phyloP scores from a whole-genome alignment of 2,329 filamentous ascomycete genomes.

The Paecilomyces sp. region DNA sequence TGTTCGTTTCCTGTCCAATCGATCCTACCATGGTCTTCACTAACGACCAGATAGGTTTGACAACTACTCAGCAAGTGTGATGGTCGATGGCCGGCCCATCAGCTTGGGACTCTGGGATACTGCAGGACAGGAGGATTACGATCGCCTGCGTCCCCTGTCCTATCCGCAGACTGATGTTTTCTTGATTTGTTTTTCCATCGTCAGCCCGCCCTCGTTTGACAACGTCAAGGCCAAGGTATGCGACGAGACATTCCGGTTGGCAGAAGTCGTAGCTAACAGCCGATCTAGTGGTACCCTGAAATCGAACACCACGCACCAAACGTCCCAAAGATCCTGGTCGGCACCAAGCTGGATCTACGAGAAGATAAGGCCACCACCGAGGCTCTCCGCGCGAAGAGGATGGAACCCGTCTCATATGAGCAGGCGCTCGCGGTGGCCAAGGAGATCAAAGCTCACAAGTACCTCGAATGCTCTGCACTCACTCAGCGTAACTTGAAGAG shows the following conservation, averaged over 20 bases:
- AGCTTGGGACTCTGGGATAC: constrained; percentile 98
- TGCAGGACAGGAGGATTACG: constrained; percentile 97
- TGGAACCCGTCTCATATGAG: constrained; percentile 95
- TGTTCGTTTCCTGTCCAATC: constrained; percentile 39
- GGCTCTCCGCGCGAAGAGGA: constrained; percentile 79
- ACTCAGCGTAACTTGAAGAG: constrained; percentile 97
- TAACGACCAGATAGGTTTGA: constrained; percentile 62
- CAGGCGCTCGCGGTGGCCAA: constrained; percentile 82
- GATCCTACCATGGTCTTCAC: constrained; percentile 6
- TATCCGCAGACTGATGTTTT: constrained; percentile 99
- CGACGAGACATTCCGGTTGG: background rate
- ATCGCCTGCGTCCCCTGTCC: constrained; percentile 85
- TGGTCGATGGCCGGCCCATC: constrained; percentile 97
- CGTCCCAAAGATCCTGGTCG: constrained; percentile 93
- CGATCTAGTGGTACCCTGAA: constrained; percentile 81
- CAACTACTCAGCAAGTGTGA: constrained; percentile 98
- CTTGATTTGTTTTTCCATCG: constrained; percentile 96
- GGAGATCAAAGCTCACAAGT: constrained; percentile 94
- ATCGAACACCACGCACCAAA: constrained; percentile 94
- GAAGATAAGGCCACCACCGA: constrained; percentile 80
- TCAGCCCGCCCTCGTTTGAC: constrained; percentile 95
- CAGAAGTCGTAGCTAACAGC: constrained; percentile 3
- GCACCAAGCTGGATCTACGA: constrained; percentile 91
- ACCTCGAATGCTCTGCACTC: constrained; percentile 93
- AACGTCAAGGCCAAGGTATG: constrained; percentile 97